A percentile compares a stretch with the other conserved stretches of the same genome.
Conservation (phyloP, 768 basidiomycete genomes). For the Boletus tylopilopsis region DNA sequence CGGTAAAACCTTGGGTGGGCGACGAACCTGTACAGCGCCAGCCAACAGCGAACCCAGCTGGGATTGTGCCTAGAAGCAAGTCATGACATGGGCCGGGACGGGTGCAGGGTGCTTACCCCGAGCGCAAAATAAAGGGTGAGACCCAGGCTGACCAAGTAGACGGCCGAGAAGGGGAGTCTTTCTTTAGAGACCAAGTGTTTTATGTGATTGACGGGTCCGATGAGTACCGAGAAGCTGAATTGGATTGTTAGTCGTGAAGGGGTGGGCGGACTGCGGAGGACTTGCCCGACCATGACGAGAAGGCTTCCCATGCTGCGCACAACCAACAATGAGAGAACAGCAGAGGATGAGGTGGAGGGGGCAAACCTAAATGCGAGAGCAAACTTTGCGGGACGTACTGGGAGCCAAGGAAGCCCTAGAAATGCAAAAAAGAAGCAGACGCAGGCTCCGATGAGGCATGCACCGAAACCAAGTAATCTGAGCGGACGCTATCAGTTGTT, state of each 20-base stretch:
- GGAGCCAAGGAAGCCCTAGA: constrained; percentile 65
- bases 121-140: constrained; percentile 91
- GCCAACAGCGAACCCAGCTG: constrained; percentile 83
- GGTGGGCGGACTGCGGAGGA: not conserved
- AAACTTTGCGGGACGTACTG: constrained; percentile 83
- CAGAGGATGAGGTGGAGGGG: not conserved
- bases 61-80: constrained; percentile 58
- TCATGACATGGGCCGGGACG: not conserved
- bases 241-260: not conserved
- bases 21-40: constrained; percentile 71
- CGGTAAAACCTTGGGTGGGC: not conserved
- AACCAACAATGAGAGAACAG: not conserved
- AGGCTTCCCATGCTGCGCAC: constrained; percentile 65
- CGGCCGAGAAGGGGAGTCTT: constrained; percentile 75
- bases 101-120: constrained; percentile 48
- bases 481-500: not conserved
- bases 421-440: constrained; percentile 95
- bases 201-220: constrained; percentile 88
- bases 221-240: constrained; percentile 72
- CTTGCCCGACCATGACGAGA: constrained; percentile 94
- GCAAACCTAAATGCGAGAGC: constrained; percentile 78
- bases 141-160: constrained; percentile 81
- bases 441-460: constrained; percentile 83
- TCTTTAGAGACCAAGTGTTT: constrained; percentile 85
- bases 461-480: constrained; percentile 87